These are phyloP conservation scores for Dichotomopilus funicola DNA, from an alignment of 2,329 filamentous ascomycete species.

Conservation along the genomic window DNA sequence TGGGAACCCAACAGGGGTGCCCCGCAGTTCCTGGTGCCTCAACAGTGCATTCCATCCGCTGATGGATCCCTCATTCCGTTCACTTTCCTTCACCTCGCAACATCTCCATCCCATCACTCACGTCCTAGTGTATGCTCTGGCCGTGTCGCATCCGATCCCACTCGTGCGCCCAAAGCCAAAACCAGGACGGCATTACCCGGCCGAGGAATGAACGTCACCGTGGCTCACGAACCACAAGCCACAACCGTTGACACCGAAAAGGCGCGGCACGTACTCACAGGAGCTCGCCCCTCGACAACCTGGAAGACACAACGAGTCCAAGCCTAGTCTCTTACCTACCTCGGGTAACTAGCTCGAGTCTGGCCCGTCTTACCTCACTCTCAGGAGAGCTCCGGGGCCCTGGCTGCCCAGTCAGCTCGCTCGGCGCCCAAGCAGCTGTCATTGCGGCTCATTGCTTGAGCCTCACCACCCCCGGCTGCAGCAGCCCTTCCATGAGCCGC, in stretches of 20 bases:
- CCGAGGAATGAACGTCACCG: not conserved
- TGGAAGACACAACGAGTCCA: not conserved
- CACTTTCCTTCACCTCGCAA: not conserved
- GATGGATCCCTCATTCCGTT: not conserved
- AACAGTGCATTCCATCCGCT: not conserved
- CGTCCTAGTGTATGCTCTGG: not conserved
- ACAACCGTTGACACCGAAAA: not conserved
- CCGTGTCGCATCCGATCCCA: not conserved
- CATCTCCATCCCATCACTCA: too few species aligned
- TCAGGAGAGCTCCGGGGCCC: not conserved
- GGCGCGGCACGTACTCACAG: not conserved
- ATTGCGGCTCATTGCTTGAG: conserved; percentile 16
- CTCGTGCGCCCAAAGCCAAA: not conserved
- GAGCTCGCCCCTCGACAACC: not conserved
- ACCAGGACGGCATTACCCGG: not conserved
- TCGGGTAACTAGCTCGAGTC: not conserved
- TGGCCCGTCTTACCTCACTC: too few species aligned
- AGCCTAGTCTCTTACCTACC: not conserved
- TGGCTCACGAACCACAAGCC: not conserved
- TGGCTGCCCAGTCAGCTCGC: not conserved
- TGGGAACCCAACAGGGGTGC: not conserved
- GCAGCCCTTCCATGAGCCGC: conserved; percentile 14
- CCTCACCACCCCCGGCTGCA: conserved; percentile 2
- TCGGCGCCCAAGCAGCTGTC: conserved; percentile 6
- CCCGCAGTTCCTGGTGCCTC: not conserved